Percentiles rank a stretch among this genome's conserved stretches.
Conservation (phyloP, 1,139 yeast species). For the Kazachstania sp. region DNA sequence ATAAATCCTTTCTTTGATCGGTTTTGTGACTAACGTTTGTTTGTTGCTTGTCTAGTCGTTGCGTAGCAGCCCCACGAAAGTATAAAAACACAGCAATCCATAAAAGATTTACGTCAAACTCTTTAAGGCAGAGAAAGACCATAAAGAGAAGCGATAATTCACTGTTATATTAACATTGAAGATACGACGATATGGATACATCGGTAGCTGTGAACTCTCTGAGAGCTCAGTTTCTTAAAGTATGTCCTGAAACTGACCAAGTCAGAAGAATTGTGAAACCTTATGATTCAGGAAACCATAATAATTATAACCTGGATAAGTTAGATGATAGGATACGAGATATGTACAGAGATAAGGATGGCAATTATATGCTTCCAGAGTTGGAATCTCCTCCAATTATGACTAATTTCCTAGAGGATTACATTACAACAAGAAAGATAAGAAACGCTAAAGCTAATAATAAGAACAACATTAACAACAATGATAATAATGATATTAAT, state of each 20-base stretch:
- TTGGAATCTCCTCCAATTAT: constrained; percentile 31
- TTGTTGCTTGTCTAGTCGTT: too few species aligned
- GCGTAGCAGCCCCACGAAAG: too few species aligned
- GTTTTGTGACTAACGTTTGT: too few species aligned
- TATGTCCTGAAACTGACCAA: constrained; percentile 27
- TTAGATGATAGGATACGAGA: constrained; percentile 13
- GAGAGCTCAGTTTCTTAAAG: constrained; percentile 27
- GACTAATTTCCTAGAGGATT: constrained; percentile 20
- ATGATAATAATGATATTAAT: background rate
- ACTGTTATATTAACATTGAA: too few species aligned
- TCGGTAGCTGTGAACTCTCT: constrained; percentile 23
- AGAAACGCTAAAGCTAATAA: background rate
- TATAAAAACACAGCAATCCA: too few species aligned
- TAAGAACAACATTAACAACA: background rate
- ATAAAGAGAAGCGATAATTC: too few species aligned
- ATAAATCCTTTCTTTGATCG: too few species aligned
- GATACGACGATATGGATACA: constrained; percentile 21
- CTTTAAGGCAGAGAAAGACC: too few species aligned
- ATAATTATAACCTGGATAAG: constrained; percentile 1
- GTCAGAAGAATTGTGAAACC: constrained; percentile 28
- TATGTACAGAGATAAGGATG: constrained; percentile 19
- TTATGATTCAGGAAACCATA: constrained; percentile 9
- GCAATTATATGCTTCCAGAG: constrained; percentile 16
- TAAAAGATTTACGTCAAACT: too few species aligned
- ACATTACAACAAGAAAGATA: constrained; percentile 2